A percentile compares a stretch with the other conserved stretches of the same genome.
Evolutionary conservation across 306 rosid genomes (phyloP).

Genomic region (Glycine tomentella): DNA sequence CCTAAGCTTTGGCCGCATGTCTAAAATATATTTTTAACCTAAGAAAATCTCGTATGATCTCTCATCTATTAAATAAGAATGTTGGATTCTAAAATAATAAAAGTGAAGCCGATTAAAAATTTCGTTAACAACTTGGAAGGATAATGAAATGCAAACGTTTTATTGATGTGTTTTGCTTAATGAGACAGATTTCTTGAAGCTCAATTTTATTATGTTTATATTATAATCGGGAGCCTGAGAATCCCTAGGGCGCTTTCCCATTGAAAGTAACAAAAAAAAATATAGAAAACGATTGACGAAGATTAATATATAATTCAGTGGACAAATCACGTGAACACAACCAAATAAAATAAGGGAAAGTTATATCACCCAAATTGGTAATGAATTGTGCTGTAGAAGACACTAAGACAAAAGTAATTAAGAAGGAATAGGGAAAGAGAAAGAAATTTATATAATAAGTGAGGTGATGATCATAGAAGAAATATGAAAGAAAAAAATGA

Average conservation of each 20-base stretch:
- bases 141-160: not conserved
- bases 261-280: not conserved
- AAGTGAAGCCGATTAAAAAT: not conserved
- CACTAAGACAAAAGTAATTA: not conserved
- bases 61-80: not conserved
- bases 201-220: not conserved
- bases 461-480: too few species aligned
- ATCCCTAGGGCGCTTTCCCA: not conserved
- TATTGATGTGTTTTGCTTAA: conserved; percentile 13
- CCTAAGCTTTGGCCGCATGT: not conserved
- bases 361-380: not conserved
- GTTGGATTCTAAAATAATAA: not conserved
- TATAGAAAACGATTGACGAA: not conserved
- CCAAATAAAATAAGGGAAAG: conserved; percentile 7
- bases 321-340: not conserved
- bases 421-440: not conserved
- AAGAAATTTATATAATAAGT: not conserved
- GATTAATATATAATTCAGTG: not conserved
- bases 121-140: not conserved
- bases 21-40: not conserved
- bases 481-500: too few species aligned
- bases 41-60: conserved; percentile 33
- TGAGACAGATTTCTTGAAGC: conserved; percentile 4
- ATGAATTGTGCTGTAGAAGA: not conserved
- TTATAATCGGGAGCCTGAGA: not conserved